These are phyloP conservation scores for Phlegmacium glaucopus DNA, from an alignment of 768 basidiomycete genomes.

Conservation along the genomic window DNA sequence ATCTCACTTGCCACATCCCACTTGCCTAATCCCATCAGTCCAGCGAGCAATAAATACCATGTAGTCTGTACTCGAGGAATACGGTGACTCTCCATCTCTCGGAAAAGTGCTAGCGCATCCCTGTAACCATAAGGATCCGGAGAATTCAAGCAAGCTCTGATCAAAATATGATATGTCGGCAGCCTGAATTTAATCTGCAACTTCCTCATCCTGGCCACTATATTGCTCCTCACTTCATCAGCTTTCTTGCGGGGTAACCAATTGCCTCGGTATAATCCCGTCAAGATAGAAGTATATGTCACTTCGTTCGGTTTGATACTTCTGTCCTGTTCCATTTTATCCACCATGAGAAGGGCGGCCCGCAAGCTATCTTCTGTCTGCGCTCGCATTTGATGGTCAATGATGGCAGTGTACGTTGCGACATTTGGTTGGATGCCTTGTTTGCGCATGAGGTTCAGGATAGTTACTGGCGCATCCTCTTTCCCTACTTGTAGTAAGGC, in stretches of 20 bases:
- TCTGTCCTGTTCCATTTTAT: slow-evolving; percentile 66
- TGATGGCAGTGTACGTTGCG: slow-evolving; percentile 75
- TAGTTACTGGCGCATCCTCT: slow-evolving; percentile 58
- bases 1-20: slow-evolving; percentile 62
- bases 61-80: slow-evolving; percentile 57
- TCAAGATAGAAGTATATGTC: slow-evolving; percentile 80
- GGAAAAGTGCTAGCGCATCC: slow-evolving; percentile 55
- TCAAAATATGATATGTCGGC: slow-evolving; percentile 73
- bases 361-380: slow-evolving; percentile 49
- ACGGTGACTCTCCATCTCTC: slow-evolving; percentile 52
- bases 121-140: slow-evolving; percentile 45
- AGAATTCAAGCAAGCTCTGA: slow-evolving; percentile 62
- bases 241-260: slow-evolving; percentile 44
- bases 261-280: slow-evolving; percentile 62
- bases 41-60: slow-evolving; percentile 74
- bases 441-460: slow-evolving; percentile 72
- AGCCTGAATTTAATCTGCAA: slow-evolving; percentile 53
- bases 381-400: slow-evolving; percentile 66
- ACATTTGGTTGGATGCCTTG: slow-evolving; percentile 73
- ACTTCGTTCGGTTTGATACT: slow-evolving; percentile 62
- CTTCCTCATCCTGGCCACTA: slow-evolving; percentile 57
- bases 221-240: slow-evolving; percentile 43
- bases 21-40: slow-evolving; percentile 53
- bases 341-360: slow-evolving; percentile 66
- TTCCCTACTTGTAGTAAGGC: slow-evolving; percentile 69